Conservation (phyloP, 495 filamentous ascomycete genomes). For the Penicilliopsis zonata region DNA sequence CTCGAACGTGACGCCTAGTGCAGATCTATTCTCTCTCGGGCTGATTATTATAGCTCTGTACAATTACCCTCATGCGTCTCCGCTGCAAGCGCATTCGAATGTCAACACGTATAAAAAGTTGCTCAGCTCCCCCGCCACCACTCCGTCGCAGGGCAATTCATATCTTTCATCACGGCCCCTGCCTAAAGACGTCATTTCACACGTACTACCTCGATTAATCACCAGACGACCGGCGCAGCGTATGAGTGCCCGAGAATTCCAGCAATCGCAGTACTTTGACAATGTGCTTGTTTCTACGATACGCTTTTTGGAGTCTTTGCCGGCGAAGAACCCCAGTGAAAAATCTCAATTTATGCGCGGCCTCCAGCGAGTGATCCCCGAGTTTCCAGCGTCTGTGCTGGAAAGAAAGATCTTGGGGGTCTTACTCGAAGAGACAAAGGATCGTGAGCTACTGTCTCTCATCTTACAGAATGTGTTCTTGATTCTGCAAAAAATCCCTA, state of each 20-base stretch:
- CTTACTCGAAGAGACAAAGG: slow-evolving; percentile 83
- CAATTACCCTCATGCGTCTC: slow-evolving; percentile 82
- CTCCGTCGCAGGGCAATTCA: slow-evolving; percentile 68
- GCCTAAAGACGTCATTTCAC: slow-evolving; percentile 61
- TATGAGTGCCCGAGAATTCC: slow-evolving; percentile 82
- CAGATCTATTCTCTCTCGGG: slow-evolving; percentile 89
- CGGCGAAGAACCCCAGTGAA: slow-evolving; percentile 82
- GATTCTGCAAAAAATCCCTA: slow-evolving; percentile 65
- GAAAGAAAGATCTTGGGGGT: slow-evolving; percentile 89
- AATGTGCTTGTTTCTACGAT: slow-evolving; percentile 93
- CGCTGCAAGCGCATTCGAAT: slow-evolving; percentile 68
- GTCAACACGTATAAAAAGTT: slow-evolving; percentile 70
- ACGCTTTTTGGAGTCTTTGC: slow-evolving; percentile 81
- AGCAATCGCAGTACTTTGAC: slow-evolving; percentile 89
- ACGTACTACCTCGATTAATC: slow-evolving; percentile 71
- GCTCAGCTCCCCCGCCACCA: slow-evolving; percentile 60
- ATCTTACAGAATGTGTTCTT: slow-evolving; percentile 86
- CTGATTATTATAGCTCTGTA: slow-evolving; percentile 82
- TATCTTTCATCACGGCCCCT: slow-evolving; percentile 69
- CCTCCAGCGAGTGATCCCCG: slow-evolving; percentile 68
- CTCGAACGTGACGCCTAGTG: slow-evolving; percentile 61
- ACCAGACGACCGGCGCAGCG: slow-evolving; percentile 76
- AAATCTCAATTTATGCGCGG: slow-evolving; percentile 88
- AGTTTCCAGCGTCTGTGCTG: slow-evolving; percentile 84
- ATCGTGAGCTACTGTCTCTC: slow-evolving; percentile 70